Evolutionary conservation across 2,329 filamentous ascomycete genomes (phyloP), one percentile per base, ranked within the genome.

Genomic region (Fusarium verticillioides): DNA sequence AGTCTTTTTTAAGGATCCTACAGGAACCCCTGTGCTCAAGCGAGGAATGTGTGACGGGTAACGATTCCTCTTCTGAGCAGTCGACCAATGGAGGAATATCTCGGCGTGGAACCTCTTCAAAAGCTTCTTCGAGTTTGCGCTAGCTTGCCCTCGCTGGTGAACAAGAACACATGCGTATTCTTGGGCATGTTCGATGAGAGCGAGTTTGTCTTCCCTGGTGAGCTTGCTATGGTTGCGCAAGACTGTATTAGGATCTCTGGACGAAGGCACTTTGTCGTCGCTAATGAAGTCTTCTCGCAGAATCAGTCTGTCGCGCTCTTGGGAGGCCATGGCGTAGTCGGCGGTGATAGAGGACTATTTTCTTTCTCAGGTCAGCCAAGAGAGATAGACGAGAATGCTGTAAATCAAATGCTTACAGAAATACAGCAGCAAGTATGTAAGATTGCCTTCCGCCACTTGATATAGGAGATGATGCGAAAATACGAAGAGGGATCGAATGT

Each of bases 381-480:
- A 34, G 12, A 12, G 1, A 4, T 26, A 44, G 23, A 12, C 12
- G 7, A 44, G 23, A 44, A 44, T 19, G 26, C 42, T 19, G 10
- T 19, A 19, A 23, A 26, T 0, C 42, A 19, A 19, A 11, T 26
- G 11, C 23, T 26, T 44, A 44, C 42, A 26, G 23, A 44, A 12
- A 19, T 12, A 44, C 1, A 19, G 23, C 5, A 44, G 7, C 10
- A 1, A 2, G 23, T 19, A 4, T 19, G 0, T 26, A 2, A 13
- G 16, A 18, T 26, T 44, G 10, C 11, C 16, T 26, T 26, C 23
- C 23, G 3, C 7, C 16, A 4, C 42, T 44, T 26, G 23, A 1
- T 8, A 44, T 44, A 44, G 23, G 42, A 44, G 16, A 26, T 19
- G 23, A 19, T 44, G 42, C 42, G 42, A 26, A 19, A 23, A 44